Evolutionary conservation across 345 rosid genomes (phyloP).

Genomic region (Populus deltoides): DNA sequence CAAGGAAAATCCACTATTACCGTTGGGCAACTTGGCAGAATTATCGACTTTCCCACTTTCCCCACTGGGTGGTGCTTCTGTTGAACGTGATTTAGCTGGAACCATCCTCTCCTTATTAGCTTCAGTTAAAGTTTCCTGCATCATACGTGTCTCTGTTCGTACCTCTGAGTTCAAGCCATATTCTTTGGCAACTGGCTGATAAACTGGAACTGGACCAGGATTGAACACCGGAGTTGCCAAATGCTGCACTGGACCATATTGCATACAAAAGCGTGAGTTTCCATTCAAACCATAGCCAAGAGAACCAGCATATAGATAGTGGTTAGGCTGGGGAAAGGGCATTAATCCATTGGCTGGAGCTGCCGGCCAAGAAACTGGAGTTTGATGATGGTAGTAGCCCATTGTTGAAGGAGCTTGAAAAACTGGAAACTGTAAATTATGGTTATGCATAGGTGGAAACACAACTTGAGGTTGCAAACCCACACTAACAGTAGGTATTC

Average conservation of each 20-base stretch:
- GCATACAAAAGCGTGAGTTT: constrained; percentile 62
- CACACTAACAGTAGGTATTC: constrained; percentile 25
- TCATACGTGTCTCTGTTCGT: constrained; percentile 27
- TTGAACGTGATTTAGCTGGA: constrained; percentile 23
- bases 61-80: constrained; percentile 25
- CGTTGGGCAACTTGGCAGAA: constrained; percentile 24
- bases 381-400: constrained; percentile 84
- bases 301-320: constrained; percentile 56
- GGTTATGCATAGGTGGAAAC: constrained; percentile 51
- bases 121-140: constrained; percentile 22
- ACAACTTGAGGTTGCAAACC: constrained; percentile 53
- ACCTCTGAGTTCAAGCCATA: constrained; percentile 41
- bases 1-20: constrained; percentile 60
- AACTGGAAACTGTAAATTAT: constrained; percentile 51
- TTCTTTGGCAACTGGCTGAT: constrained; percentile 49
- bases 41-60: constrained; percentile 33
- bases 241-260: constrained; percentile 55
- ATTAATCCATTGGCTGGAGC: constrained; percentile 58
- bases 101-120: constrained; percentile 37
- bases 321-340: constrained; percentile 56
- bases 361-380: constrained; percentile 74
- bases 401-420: constrained; percentile 63
- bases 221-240: constrained; percentile 43
- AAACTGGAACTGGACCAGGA: constrained; percentile 50
- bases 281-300: constrained; percentile 60